Evolutionary conservation across 2,329 filamentous ascomycete species (phyloP), one percentile per base, ranked within the genome.

Genomic region (Aspergillus ibericus): DNA sequence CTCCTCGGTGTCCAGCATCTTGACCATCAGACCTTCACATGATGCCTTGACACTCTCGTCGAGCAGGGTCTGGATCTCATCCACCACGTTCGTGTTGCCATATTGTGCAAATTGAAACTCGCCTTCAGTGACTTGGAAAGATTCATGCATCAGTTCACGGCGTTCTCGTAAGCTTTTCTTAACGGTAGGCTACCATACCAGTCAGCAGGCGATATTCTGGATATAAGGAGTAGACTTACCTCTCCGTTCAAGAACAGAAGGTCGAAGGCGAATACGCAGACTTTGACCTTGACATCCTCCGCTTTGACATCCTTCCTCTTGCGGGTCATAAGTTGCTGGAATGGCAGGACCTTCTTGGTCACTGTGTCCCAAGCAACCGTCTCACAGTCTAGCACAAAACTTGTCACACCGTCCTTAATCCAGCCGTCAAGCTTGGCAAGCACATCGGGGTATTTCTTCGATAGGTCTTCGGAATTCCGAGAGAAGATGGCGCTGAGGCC

Each of bases 21-120:
- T 99, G 13, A 99, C 95, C 95, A 99, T 99, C 54, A 99, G 81
- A 10, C 95, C 95, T 80, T 99, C 95, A 71, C 95, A 99, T 0
- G 92, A 96, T 2, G 93, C 91, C 75, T 96, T 96, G 63, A 99
- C 90, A 68, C 91, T 95, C 59, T 98, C 93, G 70, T 99, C 95
- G 2, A 99, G 83, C 68, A 99, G 90, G 1, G 82, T 83, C 71
- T 98, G 93, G 55, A 99, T 99, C 70, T 96, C 91, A 54, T 98
- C 93, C 3, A 99, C 82, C 66, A 97, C 91, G 68, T 88, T 90
- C 10, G 91, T 91, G 70, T 99, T 83, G 80, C 92, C 95, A 67
- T 84, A 88, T 34, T 92, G 92, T 9, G 95, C 95, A 66, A 96
- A 95, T 0, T 89, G 82, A 68, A 99, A 97, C 73, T 99, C 93